These are phyloP conservation scores for Sporothrix euskadiensis DNA, from an alignment of 2,329 filamentous ascomycete species.

Conservation along the genomic window DNA sequence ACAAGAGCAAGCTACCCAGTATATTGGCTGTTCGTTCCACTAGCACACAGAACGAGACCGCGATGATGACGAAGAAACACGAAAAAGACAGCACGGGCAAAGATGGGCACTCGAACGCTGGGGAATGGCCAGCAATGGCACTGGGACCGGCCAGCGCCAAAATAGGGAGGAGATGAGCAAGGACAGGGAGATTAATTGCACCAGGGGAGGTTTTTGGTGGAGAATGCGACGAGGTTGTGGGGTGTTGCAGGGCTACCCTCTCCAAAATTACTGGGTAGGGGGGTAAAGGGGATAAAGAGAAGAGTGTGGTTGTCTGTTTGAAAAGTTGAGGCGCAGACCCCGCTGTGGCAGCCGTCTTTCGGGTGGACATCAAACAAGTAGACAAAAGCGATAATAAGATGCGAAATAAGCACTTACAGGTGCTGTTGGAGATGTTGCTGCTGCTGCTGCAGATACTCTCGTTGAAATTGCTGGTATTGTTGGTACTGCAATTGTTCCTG, in stretches of 20 bases:
- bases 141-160: neutral
- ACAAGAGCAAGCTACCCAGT: neutral
- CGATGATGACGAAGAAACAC: constrained; percentile 14
- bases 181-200: constrained; percentile 24
- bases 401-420: constrained; percentile 4
- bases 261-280: constrained; percentile 10
- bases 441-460: constrained; percentile 1
- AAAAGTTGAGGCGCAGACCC: neutral
- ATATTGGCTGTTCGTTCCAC: constrained; percentile 16
- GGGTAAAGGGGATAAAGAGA: neutral
- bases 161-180: constrained; percentile 27
- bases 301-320: neutral
- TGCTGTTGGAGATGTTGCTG: constrained; percentile 9
- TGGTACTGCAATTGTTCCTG: constrained; percentile 26
- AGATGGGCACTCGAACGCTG: constrained; percentile 5
- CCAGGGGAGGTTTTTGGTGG: constrained; percentile 18
- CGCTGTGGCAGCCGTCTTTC: neutral
- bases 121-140: neutral
- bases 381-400: neutral
- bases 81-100: constrained; percentile 9
- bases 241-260: constrained; percentile 23
- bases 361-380: neutral
- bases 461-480: constrained; percentile 17
- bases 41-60: neutral
- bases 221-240: constrained; percentile 24